Conservation (phyloP, 1,284 basidiomycete genomes). For the Pascua guehoae region DNA sequence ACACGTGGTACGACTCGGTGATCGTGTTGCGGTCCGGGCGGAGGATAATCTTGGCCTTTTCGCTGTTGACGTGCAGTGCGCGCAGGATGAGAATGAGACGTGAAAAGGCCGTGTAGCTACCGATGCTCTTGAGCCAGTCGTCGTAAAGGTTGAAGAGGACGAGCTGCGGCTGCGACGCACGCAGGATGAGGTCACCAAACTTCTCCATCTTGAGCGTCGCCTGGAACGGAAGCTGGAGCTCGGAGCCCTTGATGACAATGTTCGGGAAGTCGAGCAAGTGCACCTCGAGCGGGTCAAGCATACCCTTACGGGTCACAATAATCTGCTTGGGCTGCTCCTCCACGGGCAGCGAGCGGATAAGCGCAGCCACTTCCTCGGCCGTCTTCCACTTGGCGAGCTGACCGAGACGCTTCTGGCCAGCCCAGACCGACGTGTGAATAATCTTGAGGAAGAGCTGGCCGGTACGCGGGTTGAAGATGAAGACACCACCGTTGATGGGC, state of each 20-base stretch:
- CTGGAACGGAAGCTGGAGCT: conserved; percentile 98
- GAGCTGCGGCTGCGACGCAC: conserved; percentile 39
- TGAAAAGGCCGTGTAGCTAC: conserved; percentile 98
- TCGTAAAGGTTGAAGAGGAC: conserved; percentile 98
- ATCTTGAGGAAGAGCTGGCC: conserved; percentile 98
- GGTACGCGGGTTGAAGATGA: conserved; percentile 99
- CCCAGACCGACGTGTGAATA: conserved; percentile 99
- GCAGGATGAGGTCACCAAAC: conserved; percentile 92
- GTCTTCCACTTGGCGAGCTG: conserved; percentile 98
- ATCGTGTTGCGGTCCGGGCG: conserved; percentile 91
- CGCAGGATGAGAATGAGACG: conserved; percentile 92
- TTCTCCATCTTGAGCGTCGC: conserved; percentile 99
- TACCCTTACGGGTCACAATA: conserved; percentile 98
- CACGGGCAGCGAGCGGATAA: conserved; percentile 93
- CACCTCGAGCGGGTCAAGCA: conserved; percentile 97
- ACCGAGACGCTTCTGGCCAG: conserved; percentile 98
- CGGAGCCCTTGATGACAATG: conserved; percentile 99
- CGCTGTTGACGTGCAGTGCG: conserved; percentile 97
- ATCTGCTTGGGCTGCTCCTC: conserved; percentile 99
- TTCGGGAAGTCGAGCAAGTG: conserved; percentile 99
- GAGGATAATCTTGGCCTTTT: conserved; percentile 94
- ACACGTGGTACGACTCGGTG: conserved; percentile 97
- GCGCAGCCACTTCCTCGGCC: conserved; percentile 97
- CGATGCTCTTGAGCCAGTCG: conserved; percentile 98
- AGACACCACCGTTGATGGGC: conserved; percentile 99